Conservation (phyloP, 2,329 filamentous ascomycete genomes). For the Colletotrichum abscissum region DNA sequence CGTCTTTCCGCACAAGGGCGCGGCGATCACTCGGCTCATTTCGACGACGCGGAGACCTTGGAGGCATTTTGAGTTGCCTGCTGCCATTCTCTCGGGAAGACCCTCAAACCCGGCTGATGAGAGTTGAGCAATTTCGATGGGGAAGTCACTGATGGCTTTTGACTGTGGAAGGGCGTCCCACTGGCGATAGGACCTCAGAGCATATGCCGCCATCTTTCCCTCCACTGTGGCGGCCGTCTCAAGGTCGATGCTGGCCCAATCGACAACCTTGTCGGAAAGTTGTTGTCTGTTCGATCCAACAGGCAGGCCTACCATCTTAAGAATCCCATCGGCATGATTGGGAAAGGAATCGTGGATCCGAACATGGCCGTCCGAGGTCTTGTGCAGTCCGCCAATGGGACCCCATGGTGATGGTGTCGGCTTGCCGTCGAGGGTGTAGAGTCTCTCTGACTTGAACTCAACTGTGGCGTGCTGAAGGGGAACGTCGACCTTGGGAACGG, state of each 20-base stretch:
- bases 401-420: conserved; percentile 48
- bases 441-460: conserved; percentile 65
- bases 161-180: conserved; percentile 64
- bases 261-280: background rate
- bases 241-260: conserved; percentile 58
- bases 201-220: conserved; percentile 57
- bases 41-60: conserved; percentile 47
- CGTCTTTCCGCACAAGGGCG: conserved; percentile 45
- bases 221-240: conserved; percentile 55
- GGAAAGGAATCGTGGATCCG: conserved; percentile 66
- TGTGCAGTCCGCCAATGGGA: conserved; percentile 62
- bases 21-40: conserved; percentile 49
- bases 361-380: conserved; percentile 61
- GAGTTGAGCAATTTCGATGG: conserved; percentile 55
- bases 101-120: conserved; percentile 22
- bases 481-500: conserved; percentile 53
- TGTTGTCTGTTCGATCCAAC: conserved; percentile 42
- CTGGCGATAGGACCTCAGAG: conserved; percentile 59
- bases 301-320: conserved; percentile 54
- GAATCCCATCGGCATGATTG: conserved; percentile 58
- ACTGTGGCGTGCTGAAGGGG: conserved; percentile 56
- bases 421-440: conserved; percentile 57
- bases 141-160: conserved; percentile 53
- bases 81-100: conserved; percentile 45
- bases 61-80: conserved; percentile 46